A percentile compares a stretch with the other conserved stretches of the same genome.
Evolutionary conservation across 805 yeast species (phyloP).

Genomic region (Brettanomyces custersianus): DNA sequence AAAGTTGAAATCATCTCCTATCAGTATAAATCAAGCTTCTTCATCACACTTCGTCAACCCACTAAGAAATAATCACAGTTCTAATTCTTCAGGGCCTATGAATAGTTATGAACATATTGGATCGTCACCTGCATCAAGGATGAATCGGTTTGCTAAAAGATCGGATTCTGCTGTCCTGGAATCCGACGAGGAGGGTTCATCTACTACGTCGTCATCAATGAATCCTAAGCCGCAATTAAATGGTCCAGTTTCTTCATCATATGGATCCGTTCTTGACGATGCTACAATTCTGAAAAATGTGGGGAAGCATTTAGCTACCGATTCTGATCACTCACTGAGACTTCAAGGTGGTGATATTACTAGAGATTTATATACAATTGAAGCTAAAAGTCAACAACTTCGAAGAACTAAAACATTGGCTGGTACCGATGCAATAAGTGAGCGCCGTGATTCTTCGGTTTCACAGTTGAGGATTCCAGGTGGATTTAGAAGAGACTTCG

Average conservation of each 20-base stretch:
- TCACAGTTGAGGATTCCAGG: constrained; percentile 71
- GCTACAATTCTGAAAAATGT: constrained; percentile 26
- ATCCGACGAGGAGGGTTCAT: constrained; percentile 5
- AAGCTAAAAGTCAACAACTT: constrained; percentile 5
- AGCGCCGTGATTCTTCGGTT: constrained; percentile 55
- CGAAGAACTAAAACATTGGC: constrained; percentile 23
- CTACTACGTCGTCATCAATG: constrained; percentile 1
- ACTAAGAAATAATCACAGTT: constrained; percentile 10
- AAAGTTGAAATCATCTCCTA: constrained; percentile 23
- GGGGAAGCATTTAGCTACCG: constrained; percentile 29
- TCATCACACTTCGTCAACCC: constrained; percentile 6
- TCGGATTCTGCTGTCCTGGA: constrained; percentile 17
- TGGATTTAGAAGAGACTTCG: constrained; percentile 69
- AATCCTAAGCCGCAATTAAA: constrained; percentile 1
- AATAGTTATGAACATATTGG: neutral
- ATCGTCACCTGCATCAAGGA: neutral
- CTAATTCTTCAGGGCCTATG: constrained; percentile 14
- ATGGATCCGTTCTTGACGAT: constrained; percentile 23
- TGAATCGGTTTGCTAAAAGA: neutral
- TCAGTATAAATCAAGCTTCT: constrained; percentile 6
- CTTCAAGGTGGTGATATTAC: constrained; percentile 45
- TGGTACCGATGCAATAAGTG: constrained; percentile 20
- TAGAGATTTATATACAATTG: constrained; percentile 33
- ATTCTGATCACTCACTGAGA: constrained; percentile 25
- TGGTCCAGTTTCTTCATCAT: constrained; percentile 13